Base-by-base conservation (phyloP, 2,329 filamentous ascomycete species). In the Xylariaceae sp. region DNA sequence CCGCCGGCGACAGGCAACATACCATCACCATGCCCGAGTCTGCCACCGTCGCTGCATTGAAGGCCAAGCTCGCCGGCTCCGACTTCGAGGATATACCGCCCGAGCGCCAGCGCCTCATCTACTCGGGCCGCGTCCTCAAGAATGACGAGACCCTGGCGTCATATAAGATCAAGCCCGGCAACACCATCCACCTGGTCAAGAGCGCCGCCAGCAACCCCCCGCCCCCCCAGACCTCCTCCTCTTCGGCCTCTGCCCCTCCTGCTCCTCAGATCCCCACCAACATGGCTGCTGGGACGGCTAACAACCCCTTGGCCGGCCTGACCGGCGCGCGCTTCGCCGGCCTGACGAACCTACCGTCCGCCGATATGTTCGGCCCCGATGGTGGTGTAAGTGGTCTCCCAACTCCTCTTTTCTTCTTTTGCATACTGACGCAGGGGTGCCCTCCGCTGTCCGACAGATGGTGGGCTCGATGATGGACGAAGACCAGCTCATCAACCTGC, bases 111-210 rank as follows among this genome's bases (percentile, higher is more conserved):
- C 86, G 92, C 45, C 74, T 98, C 48, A 98, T 98, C 67, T 98
- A 97, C 71, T 96, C 90, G 5, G 92, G 92, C 37, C 83, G 90
- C 45, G 90, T 98, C 45, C 80, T 98, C 69, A 98, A 97, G 71
- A 92, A 98, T 62, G 80, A 84, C 43, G 90, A 98, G 55, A 82
- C 85, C 0, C 69, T 98, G 30, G 79, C 74, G 48, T 78, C 79
- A 40, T 94, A 94, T 70, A 97, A 96, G 72, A 89, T 98, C 65
- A 96, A 96, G 73, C 75, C 87, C 50, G 88, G 89, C 48, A 92
- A 97, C 65, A 97, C 90, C 13, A 81, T 98, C 53, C 92, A 98
- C 63, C 77, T 98, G 55, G 92, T 98, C 56, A 96, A 94, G 72
- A 94, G 88, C 60, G 90, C 92, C 31, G 85, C 86, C 44, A 96